Percentiles rank a stretch among this genome's conserved stretches.
Conservation (phyloP, 108 stramenopile species). For the Asterionellopsis glacialis region DNA sequence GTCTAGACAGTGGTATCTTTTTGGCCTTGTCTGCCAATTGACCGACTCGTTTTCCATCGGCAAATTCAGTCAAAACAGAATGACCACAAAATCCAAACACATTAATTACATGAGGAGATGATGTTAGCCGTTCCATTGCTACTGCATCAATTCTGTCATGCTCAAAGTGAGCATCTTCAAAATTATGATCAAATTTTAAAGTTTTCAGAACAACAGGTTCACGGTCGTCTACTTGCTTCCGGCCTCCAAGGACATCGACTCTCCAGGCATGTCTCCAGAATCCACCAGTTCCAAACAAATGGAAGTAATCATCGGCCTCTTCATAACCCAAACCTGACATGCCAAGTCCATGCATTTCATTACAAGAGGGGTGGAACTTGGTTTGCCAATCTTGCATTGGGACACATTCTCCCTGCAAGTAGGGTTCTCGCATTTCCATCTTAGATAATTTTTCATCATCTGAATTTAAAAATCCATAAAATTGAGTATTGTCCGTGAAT, state of each 20-base stretch:
- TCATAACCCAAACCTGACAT: conserved; percentile 17
- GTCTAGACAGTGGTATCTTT: conserved; percentile 41
- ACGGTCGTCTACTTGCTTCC: conserved; percentile 6
- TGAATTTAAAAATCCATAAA: conserved; percentile 51
- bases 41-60: conserved; percentile 56
- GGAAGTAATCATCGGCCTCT: conserved; percentile 15
- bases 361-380: conserved; percentile 60
- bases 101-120: conserved; percentile 70
- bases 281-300: conserved; percentile 61
- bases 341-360: conserved; percentile 61
- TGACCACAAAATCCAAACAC: conserved; percentile 73
- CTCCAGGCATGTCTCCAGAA: conserved; percentile 76
- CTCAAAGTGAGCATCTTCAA: conserved; percentile 80
- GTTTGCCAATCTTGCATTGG: conserved; percentile 85
- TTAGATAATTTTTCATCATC: conserved; percentile 34
- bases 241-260: conserved; percentile 23
- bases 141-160: conserved; percentile 75
- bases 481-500: conserved; percentile 64
- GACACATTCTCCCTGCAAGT: conserved; percentile 52
- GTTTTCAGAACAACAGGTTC: conserved; percentile 58
- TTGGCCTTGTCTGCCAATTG: conserved; percentile 55
- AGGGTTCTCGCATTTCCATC: conserved; percentile 56
- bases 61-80: conserved; percentile 69
- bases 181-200: conserved; percentile 61
- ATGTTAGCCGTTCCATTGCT: conserved; percentile 72